A percentile compares a stretch with the other conserved stretches of the same genome.
These are phyloP conservation scores for Inga oerstediana DNA, from an alignment of 306 rosid genomes.

Conservation along the genomic window DNA sequence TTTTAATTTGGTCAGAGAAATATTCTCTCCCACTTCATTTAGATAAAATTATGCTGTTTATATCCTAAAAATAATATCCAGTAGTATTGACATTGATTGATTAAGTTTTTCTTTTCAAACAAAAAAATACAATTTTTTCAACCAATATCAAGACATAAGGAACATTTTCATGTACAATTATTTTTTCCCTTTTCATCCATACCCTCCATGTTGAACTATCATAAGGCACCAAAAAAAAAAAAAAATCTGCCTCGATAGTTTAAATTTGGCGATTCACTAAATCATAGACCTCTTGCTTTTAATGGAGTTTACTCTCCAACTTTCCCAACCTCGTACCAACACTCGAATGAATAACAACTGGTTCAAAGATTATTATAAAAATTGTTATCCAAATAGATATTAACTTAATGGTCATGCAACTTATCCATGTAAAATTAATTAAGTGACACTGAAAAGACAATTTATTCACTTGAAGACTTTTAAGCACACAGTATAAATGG, in stretches of 20 bases:
- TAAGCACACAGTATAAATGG: slow-evolving; percentile 10
- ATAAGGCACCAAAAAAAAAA: neutral
- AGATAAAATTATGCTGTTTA: too few species aligned
- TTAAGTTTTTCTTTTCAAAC: too few species aligned
- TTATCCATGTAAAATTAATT: neutral
- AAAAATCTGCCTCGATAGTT: neutral
- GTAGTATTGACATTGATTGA: neutral
- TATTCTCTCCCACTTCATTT: too few species aligned
- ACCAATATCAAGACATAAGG: neutral
- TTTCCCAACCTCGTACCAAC: slow-evolving; percentile 36
- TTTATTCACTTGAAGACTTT: neutral
- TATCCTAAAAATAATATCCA: too few species aligned
- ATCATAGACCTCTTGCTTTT: neutral
- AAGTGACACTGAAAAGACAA: neutral
- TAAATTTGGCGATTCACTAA: neutral
- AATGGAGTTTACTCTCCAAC: neutral
- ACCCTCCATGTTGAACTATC: neutral
- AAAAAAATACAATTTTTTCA: neutral
- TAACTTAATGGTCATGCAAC: neutral
- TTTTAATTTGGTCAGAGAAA: too few species aligned
- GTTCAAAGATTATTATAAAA: neutral
- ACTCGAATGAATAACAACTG: neutral
- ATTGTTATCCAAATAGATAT: neutral
- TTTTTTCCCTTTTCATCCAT: neutral
- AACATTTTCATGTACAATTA: neutral